Conservation (phyloP, 208 protist genomes). For the Acanthamoeba lenticulata region DNA sequence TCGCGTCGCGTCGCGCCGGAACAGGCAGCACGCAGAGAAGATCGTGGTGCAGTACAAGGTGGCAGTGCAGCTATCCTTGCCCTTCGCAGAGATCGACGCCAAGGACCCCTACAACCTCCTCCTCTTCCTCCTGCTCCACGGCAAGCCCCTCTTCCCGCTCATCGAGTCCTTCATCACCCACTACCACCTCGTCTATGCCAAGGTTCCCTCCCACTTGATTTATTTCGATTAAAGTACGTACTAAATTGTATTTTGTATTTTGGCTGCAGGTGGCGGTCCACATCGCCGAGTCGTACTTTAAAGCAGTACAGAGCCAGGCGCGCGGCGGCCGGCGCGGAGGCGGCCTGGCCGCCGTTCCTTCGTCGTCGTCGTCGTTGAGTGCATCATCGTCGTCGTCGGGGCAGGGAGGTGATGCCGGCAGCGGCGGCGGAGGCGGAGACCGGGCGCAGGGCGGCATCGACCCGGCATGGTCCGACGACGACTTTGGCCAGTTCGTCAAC, state of each 20-base stretch:
- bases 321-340: neutral
- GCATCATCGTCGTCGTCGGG: neutral
- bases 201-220: neutral
- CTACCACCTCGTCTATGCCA: slow-evolving; percentile 37
- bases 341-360: neutral
- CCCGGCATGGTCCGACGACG: slow-evolving; percentile 34
- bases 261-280: slow-evolving; percentile 35
- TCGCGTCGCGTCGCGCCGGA: neutral
- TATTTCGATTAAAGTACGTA: neutral
- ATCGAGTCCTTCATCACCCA: slow-evolving; percentile 59
- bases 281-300: slow-evolving; percentile 3
- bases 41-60: slow-evolving; percentile 63
- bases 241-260: neutral
- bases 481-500: slow-evolving; percentile 54
- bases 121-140: slow-evolving; percentile 44
- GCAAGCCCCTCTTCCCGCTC: slow-evolving; percentile 44
- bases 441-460: neutral
- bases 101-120: slow-evolving; percentile 62
- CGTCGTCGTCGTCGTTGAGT: neutral
- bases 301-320: neutral
- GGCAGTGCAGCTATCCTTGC: neutral
- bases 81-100: slow-evolving; percentile 22
- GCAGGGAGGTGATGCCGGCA: neutral
- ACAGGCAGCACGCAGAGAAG: slow-evolving; percentile 39
- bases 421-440: neutral